These are phyloP conservation scores for Hordeum marinum DNA, from an alignment of 176 grass and related monocot species.

Conservation along the genomic window DNA sequence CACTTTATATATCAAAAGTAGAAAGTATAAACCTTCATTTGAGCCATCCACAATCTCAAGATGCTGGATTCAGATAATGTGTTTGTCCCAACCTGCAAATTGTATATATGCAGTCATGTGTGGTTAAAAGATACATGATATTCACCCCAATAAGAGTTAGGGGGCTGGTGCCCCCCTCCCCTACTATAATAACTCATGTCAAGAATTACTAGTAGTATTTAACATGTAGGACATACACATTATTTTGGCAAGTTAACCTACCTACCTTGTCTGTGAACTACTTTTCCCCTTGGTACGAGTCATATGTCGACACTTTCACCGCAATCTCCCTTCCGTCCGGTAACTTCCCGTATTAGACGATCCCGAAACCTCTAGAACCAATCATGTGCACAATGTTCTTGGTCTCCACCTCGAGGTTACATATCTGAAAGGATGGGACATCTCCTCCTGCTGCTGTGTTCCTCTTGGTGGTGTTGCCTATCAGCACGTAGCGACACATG, in stretches of 20 bases:
- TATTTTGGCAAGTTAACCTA: not conserved
- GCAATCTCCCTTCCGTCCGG: constrained; percentile 75
- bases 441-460: constrained; percentile 34
- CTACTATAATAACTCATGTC: no score
- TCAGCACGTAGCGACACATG: constrained; percentile 41
- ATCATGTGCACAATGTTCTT: no score
- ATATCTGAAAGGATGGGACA: constrained; percentile 34
- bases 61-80: constrained; percentile 60
- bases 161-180: no score
- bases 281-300: constrained; percentile 66
- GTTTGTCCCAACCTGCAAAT: constrained; percentile 40
- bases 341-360: constrained; percentile 69
- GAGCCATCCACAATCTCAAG: constrained; percentile 74
- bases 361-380: no score
- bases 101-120: not conserved
- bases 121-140: not conserved
- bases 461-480: constrained; percentile 32
- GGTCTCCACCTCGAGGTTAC: constrained; percentile 52
- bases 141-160: no score
- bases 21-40: constrained; percentile 35
- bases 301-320: constrained; percentile 71
- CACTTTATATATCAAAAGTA: not conserved
- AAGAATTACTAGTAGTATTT: no score
- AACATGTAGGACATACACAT: no score
- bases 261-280: constrained; percentile 72